These are phyloP conservation scores for Naganishia liquefaciens DNA, from an alignment of 1,284 basidiomycete species.

Conservation along the genomic window DNA sequence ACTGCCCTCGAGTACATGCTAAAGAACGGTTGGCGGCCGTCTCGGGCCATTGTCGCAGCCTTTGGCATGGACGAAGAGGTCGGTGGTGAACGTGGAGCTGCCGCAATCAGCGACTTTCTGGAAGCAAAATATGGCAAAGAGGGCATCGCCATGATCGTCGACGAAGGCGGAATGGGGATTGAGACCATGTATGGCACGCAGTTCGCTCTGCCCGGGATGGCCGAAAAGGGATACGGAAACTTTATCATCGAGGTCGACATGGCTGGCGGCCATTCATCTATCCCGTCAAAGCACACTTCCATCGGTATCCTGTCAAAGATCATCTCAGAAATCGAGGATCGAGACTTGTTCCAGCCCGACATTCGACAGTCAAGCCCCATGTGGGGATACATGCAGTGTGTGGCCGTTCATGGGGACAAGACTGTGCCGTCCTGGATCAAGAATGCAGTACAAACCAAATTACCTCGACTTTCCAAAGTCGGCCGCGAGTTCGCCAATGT, in stretches of 20 bases:
- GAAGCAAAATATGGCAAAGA: constrained; percentile 37
- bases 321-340: constrained; percentile 29
- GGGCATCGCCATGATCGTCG: constrained; percentile 41
- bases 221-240: constrained; percentile 40
- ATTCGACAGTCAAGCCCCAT: constrained; percentile 24
- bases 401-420: constrained; percentile 18
- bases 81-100: constrained; percentile 40
- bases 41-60: constrained; percentile 21
- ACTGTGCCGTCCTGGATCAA: constrained; percentile 14
- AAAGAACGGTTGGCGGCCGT: constrained; percentile 30
- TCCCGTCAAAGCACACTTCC: constrained; percentile 39
- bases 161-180: constrained; percentile 45
- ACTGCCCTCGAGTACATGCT: constrained; percentile 37
- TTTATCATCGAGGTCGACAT: constrained; percentile 28
- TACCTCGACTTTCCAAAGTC: constrained; percentile 9
- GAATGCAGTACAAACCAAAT: constrained; percentile 18
- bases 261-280: constrained; percentile 31
- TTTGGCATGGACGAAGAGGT: constrained; percentile 40
- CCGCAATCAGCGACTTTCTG: constrained; percentile 35
- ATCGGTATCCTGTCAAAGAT: constrained; percentile 32
- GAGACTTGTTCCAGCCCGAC: constrained; percentile 23
- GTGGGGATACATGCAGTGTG: constrained; percentile 31
- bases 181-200: constrained; percentile 38
- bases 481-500: constrained; percentile 18
- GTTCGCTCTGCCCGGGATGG: constrained; percentile 41